These are phyloP conservation scores for Cyamopsis tetragonoloba DNA, from an alignment of 306 rosid genomes.

Conservation along the genomic window DNA sequence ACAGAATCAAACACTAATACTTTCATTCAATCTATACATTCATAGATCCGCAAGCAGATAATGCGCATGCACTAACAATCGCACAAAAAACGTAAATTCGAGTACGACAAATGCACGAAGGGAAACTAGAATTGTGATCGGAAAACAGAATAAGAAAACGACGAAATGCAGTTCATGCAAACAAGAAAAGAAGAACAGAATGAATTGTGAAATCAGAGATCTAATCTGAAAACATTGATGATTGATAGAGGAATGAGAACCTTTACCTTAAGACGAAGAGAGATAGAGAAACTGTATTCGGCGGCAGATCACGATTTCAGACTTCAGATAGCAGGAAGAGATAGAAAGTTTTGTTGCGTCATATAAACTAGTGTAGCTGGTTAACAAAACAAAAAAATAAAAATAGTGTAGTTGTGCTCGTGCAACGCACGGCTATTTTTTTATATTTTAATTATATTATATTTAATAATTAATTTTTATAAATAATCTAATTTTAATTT, in stretches of 20 bases:
- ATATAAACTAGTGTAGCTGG: no score
- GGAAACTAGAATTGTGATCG: constrained; percentile 4
- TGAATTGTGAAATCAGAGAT: constrained; percentile 1
- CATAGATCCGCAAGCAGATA: neutral
- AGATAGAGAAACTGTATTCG: constrained; percentile 12
- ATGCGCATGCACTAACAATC: constrained; percentile 5
- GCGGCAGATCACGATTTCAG: constrained; percentile 22
- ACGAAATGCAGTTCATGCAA: constrained; percentile 14
- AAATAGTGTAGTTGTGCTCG: no score
- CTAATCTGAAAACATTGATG: neutral
- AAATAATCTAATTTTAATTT: no score
- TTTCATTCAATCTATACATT: neutral
- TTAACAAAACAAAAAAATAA: no score
- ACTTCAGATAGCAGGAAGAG: neutral
- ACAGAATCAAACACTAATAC: neutral
- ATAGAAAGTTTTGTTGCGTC: neutral
- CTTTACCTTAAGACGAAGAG: neutral
- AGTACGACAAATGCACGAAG: neutral
- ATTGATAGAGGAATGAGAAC: neutral
- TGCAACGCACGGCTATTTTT: no score
- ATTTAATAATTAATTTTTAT: no score
- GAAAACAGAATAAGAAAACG: neutral
- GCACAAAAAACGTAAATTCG: neutral
- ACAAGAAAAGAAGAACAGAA: neutral
- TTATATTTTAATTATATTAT: no score